phyloP scores from a whole-genome alignment of 192 early-diverging fungal species.

The Phlyctochytrium arcticum region DNA sequence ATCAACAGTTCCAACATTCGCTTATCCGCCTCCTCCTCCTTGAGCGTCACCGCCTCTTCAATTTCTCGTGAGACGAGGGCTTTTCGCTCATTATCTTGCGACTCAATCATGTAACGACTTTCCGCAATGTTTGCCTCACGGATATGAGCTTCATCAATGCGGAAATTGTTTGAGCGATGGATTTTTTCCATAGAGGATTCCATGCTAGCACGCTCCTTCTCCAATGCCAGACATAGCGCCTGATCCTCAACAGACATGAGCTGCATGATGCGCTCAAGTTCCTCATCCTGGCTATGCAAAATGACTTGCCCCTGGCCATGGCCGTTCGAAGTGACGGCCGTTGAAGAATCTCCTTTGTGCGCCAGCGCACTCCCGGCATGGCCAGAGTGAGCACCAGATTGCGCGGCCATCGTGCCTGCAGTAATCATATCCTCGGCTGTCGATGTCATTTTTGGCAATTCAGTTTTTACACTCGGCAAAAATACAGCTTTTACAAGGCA shows the following conservation, averaged over 20 bases:
- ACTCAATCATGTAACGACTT: slow-evolving; percentile 7
- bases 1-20: slow-evolving; percentile 26
- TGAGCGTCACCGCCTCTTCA: slow-evolving; percentile 18
- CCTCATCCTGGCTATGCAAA: no score
- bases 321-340: no score
- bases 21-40: slow-evolving; percentile 28
- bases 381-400: not conserved
- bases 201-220: slow-evolving; percentile 11
- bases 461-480: no score
- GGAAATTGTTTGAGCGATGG: slow-evolving; percentile 33
- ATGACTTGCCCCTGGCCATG: not conserved
- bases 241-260: slow-evolving; percentile 22
- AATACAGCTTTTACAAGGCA: not conserved
- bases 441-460: not conserved
- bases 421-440: not conserved
- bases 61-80: slow-evolving; percentile 4
- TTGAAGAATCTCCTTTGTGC: not conserved
- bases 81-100: slow-evolving; percentile 16
- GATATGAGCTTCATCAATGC: slow-evolving; percentile 31
- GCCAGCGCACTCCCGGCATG: not conserved
- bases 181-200: slow-evolving; percentile 23
- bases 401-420: not conserved
- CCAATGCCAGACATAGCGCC: slow-evolving; percentile 18
- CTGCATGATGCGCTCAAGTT: slow-evolving; percentile 12
- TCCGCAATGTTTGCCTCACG: slow-evolving; percentile 31